Conservation (phyloP, 2,329 filamentous ascomycete genomes). For the Lachnellula subtilissima region DNA sequence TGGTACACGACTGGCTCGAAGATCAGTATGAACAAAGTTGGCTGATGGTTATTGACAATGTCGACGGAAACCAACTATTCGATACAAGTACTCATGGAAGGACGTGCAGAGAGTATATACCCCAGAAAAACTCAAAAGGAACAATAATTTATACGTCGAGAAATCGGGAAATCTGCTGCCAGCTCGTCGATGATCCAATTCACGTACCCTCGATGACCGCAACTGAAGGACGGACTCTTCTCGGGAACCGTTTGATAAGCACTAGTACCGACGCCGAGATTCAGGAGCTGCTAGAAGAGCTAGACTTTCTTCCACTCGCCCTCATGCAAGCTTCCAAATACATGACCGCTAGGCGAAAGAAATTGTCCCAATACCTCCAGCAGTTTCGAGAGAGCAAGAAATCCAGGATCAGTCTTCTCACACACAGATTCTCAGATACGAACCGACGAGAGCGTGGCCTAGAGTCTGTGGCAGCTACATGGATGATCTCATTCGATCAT, state of each 20-base stretch:
- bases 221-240: neutral
- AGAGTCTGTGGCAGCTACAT: slow-evolving; percentile 35
- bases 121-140: neutral
- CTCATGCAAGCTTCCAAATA: slow-evolving; percentile 29
- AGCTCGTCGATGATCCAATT: neutral
- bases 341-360: slow-evolving; percentile 24
- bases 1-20: slow-evolving; percentile 18
- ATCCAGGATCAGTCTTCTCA: slow-evolving; percentile 27
- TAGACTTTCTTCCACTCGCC: slow-evolving; percentile 29
- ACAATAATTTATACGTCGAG: neutral
- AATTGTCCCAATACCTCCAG: slow-evolving; percentile 35
- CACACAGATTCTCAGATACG: slow-evolving; percentile 27
- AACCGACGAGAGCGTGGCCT: slow-evolving; percentile 32
- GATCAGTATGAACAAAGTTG: slow-evolving; percentile 13
- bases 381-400: slow-evolving; percentile 33
- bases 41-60: slow-evolving; percentile 24
- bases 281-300: slow-evolving; percentile 14
- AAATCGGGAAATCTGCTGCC: neutral
- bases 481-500: slow-evolving; percentile 35
- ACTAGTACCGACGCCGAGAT: neutral
- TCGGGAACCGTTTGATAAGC: neutral
- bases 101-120: neutral
- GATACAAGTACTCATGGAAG: neutral
- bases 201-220: neutral
- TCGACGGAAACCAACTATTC: slow-evolving; percentile 14